phyloP scores from a whole-genome alignment of 495 filamentous ascomycete genomes.

The Aspergillus kassunensis region DNA sequence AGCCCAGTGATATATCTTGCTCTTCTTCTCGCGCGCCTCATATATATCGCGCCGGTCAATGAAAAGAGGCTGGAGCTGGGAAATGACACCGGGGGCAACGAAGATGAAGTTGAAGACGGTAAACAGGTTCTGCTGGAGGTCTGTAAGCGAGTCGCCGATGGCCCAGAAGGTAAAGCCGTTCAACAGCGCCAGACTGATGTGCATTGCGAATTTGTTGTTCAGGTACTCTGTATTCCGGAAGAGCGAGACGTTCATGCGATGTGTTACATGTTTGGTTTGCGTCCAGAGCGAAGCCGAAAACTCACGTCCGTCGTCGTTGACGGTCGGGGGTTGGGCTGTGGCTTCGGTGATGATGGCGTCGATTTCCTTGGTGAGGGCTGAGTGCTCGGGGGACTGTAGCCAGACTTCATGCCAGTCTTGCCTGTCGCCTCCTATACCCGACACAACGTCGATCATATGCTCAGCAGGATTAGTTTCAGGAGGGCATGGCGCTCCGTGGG shows the following conservation, averaged over 20 bases:
- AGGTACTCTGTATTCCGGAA: constrained; percentile 62
- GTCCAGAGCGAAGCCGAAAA: constrained; percentile 55
- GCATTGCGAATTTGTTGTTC: constrained; percentile 55
- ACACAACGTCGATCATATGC: constrained; percentile 87
- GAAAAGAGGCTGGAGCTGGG: constrained; percentile 53
- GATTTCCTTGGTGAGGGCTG: constrained; percentile 46
- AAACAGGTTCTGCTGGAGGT: constrained; percentile 37
- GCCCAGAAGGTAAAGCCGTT: constrained; percentile 47
- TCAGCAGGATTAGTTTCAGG: constrained; percentile 75
- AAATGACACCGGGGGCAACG: constrained; percentile 45
- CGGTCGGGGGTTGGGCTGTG: constrained; percentile 30
- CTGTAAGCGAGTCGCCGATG: constrained; percentile 26
- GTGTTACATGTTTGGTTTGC: constrained; percentile 54
- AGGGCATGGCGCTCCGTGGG: constrained; percentile 70
- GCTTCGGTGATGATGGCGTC: constrained; percentile 49
- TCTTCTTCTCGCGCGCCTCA: constrained; percentile 50
- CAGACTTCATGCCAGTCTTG: constrained; percentile 64
- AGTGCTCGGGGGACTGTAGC: constrained; percentile 52
- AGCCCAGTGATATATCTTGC: constrained; percentile 55
- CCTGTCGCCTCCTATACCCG: constrained; percentile 22
- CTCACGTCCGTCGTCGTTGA: constrained; percentile 40
- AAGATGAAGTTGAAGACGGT: constrained; percentile 53
- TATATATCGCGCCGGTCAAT: constrained; percentile 50
- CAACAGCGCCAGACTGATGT: constrained; percentile 37
- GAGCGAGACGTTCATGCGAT: constrained; percentile 54